Conservation (phyloP, 2,329 filamentous ascomycete genomes). For the Xylaria sp. region DNA sequence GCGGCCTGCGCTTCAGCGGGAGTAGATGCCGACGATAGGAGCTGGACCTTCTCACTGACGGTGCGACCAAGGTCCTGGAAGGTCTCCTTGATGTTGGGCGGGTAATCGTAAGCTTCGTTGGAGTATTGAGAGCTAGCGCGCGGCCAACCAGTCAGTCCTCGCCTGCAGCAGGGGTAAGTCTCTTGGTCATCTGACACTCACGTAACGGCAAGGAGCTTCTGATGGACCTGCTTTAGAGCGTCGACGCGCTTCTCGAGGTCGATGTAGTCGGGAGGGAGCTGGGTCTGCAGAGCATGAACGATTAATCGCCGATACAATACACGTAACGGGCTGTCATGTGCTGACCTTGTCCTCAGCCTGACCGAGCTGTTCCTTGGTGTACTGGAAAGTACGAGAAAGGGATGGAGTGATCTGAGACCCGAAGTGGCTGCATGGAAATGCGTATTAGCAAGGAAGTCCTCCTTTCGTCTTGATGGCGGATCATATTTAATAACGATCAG, state of each 20-base stretch:
- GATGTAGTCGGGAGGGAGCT: slow-evolving; percentile 96
- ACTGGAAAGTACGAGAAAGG: slow-evolving; percentile 93
- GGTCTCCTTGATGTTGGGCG: slow-evolving; percentile 96
- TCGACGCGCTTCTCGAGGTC: slow-evolving; percentile 99
- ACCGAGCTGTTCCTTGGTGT: slow-evolving; percentile 96
- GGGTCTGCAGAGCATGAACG: slow-evolving; percentile 69
- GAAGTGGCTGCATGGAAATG: slow-evolving; percentile 57
- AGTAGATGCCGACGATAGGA: slow-evolving; percentile 86
- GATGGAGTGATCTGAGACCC: slow-evolving; percentile 92
- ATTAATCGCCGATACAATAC: slow-evolving; percentile 3
- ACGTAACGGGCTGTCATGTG: slow-evolving; percentile 6
- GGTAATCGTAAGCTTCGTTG: slow-evolving; percentile 91
- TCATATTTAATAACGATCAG: slow-evolving; percentile 28
- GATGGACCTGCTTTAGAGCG: slow-evolving; percentile 95
- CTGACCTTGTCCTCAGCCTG: slow-evolving; percentile 91
- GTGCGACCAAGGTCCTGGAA: slow-evolving; percentile 96
- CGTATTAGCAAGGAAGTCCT: slow-evolving; percentile 37
- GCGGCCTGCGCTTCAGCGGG: slow-evolving; percentile 95
- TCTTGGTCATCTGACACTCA: slow-evolving; percentile 60
- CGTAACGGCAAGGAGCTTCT: slow-evolving; percentile 97
- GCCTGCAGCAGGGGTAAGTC: slow-evolving; percentile 11
- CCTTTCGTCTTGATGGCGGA: slow-evolving; percentile 21
- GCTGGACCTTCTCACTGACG: slow-evolving; percentile 92
- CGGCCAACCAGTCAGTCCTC: slow-evolving; percentile 41
- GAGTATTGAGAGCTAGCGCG: slow-evolving; percentile 83